Evolutionary conservation across 2,329 filamentous ascomycete genomes (phyloP).

Genomic region (Neopestalotiopsis sp.): DNA sequence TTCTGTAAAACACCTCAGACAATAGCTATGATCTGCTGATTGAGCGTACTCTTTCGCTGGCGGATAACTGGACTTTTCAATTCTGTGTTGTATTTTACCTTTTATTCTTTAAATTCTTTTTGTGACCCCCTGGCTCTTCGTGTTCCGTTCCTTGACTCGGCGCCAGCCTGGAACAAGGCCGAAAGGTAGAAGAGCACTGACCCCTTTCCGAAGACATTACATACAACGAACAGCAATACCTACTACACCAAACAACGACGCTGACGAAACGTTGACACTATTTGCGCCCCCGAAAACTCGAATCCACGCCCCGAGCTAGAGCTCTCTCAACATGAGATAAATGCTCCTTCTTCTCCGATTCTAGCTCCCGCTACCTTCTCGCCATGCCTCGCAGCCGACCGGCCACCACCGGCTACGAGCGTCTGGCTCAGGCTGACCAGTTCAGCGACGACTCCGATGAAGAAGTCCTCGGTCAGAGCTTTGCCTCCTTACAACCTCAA

Average conservation of each 20-base stretch:
- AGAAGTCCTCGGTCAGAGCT: conserved; percentile 60
- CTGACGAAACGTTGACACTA: not conserved
- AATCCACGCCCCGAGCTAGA: not conserved
- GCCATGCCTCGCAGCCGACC: conserved; percentile 71
- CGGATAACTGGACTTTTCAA: not conserved
- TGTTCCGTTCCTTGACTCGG: not conserved
- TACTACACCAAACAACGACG: not conserved
- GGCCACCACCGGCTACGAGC: conserved; percentile 82
- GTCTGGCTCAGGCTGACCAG: conserved; percentile 81
- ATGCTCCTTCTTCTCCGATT: too few relatives aligned
- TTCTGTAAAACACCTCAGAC: not conserved
- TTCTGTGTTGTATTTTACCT: not conserved
- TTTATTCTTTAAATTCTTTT: not conserved
- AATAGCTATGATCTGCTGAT: not conserved
- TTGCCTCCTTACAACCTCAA: conserved; percentile 58
- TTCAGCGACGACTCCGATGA: conserved; percentile 75
- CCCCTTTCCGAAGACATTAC: conserved; percentile 1
- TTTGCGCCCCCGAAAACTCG: not conserved
- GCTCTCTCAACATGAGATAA: conserved; percentile 8
- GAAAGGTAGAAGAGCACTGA: conserved; percentile 6
- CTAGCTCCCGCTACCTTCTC: not conserved
- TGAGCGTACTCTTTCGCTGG: not conserved
- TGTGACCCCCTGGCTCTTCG: not conserved
- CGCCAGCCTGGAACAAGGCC: not conserved
- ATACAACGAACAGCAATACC: not conserved